These are phyloP conservation scores for Trypanosomatidae sp. DNA, from an alignment of 208 protist species.

Conservation along the genomic window DNA sequence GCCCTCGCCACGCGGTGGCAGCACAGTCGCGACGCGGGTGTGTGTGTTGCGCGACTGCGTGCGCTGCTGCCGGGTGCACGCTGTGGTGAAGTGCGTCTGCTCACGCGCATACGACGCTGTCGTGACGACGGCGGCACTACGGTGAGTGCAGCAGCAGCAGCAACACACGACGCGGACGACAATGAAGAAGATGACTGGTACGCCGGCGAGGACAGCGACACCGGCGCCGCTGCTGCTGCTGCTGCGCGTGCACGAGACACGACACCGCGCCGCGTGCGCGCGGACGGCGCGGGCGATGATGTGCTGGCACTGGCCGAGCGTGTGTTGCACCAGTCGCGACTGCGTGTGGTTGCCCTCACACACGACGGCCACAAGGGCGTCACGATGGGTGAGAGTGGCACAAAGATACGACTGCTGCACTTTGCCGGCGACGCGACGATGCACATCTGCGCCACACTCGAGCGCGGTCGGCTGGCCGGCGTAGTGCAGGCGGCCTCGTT, in stretches of 20 bases:
- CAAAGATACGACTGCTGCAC: slow-evolving; percentile 30
- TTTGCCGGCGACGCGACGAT: slow-evolving; percentile 24
- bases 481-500: slow-evolving; percentile 16
- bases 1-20: slow-evolving; percentile 16
- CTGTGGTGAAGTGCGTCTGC: slow-evolving; percentile 24
- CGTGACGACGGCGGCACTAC: too few relatives aligned
- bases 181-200: background rate
- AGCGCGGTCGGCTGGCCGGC: slow-evolving; percentile 15
- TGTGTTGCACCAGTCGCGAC: slow-evolving; percentile 14
- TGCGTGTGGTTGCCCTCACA: slow-evolving; percentile 43
- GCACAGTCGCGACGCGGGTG: slow-evolving; percentile 7
- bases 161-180: slow-evolving; percentile 2
- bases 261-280: too few relatives aligned
- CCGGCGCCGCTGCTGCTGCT: background rate
- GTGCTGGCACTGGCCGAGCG: slow-evolving; percentile 6
- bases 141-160: too few relatives aligned
- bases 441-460: slow-evolving; percentile 10
- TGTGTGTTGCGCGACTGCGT: slow-evolving; percentile 12
- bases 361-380: slow-evolving; percentile 35
- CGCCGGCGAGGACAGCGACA: background rate
- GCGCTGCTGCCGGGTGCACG: slow-evolving; percentile 25
- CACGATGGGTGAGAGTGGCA: slow-evolving; percentile 43
- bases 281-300: slow-evolving; percentile 1
- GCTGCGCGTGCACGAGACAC: too few relatives aligned
- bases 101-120: too few relatives aligned